Percentiles rank a stretch among this genome's conserved stretches.
Evolutionary conservation across 2,329 filamentous ascomycete species (phyloP).

Genomic region (Ramularia endophylla): DNA sequence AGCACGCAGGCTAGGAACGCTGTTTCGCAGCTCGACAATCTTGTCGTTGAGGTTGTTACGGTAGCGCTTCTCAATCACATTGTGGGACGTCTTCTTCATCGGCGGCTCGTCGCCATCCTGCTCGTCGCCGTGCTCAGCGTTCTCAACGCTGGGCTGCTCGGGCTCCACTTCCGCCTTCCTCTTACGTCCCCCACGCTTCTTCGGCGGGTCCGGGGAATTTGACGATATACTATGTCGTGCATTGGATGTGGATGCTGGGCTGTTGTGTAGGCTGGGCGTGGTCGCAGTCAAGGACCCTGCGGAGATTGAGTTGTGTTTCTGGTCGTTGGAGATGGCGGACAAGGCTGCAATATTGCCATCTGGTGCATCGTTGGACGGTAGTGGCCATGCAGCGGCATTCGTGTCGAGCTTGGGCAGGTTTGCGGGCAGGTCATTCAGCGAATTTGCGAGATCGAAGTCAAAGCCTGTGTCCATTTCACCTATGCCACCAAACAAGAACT

Average conservation of each 20-base stretch:
- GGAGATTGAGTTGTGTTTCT: constrained; percentile 12
- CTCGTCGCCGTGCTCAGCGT: constrained; percentile 39
- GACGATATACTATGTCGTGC: constrained; percentile 28
- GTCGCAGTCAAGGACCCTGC: constrained; percentile 15
- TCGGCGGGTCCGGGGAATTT: constrained; percentile 26
- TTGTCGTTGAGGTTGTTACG: constrained; percentile 96
- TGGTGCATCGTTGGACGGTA: constrained; percentile 15
- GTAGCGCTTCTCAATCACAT: constrained; percentile 97
- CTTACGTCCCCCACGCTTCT: constrained; percentile 32
- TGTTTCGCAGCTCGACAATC: constrained; percentile 85
- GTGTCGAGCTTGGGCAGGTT: constrained; percentile 21
- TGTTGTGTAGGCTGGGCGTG: constrained; percentile 25
- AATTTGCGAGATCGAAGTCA: constrained; percentile 22
- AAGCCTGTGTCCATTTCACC: constrained; percentile 23
- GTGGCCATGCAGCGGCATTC: constrained; percentile 20
- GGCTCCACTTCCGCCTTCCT: constrained; percentile 29
- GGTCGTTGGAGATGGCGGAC: constrained; percentile 21
- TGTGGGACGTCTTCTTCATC: constrained; percentile 89
- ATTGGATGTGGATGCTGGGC: constrained; percentile 27
- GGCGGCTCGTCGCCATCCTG: constrained; percentile 37
- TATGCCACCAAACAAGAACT: constrained; percentile 24
- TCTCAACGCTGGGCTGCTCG: constrained; percentile 11
- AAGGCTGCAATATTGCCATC: constrained; percentile 14
- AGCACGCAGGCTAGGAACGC: constrained; percentile 81
- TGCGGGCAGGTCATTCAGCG: constrained; percentile 14